Conservation (phyloP, 805 yeast genomes). For the Lipomyces yamadae region DNA sequence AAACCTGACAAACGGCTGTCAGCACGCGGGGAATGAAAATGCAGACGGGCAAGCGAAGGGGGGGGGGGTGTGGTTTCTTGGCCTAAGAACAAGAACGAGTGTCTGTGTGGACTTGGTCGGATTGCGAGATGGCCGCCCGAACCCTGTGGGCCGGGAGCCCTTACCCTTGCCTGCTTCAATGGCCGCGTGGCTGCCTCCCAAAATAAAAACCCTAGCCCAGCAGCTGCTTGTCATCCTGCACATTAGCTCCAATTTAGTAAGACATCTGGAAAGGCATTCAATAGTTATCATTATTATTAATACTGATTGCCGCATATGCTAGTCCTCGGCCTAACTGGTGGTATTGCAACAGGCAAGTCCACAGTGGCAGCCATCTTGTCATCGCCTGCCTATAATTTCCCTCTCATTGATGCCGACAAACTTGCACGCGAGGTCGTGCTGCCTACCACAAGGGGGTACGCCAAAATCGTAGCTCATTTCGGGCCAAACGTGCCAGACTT, state of each 20-base stretch:
- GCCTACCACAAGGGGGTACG: slow-evolving; percentile 77
- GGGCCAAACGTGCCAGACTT: slow-evolving; percentile 57
- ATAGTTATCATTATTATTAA: too few species aligned
- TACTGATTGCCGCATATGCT: slow-evolving; percentile 57
- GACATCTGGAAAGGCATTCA: too few species aligned
- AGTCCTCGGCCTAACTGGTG: slow-evolving; percentile 94
- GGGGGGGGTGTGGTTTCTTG: too few species aligned
- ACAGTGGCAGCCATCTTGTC: slow-evolving; percentile 72
- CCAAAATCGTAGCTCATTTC: slow-evolving; percentile 66
- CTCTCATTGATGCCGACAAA: slow-evolving; percentile 85
- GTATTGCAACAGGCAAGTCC: slow-evolving; percentile 95
- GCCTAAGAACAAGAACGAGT: too few species aligned
- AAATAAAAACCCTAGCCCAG: not conserved
- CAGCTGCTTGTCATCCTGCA: not conserved
- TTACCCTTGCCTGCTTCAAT: not conserved
- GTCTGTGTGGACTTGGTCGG: not conserved
- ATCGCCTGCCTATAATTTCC: slow-evolving; percentile 49
- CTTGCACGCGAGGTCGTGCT: slow-evolving; percentile 85
- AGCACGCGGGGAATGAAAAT: not conserved
- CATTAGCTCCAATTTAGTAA: too few species aligned
- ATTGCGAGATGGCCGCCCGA: not conserved
- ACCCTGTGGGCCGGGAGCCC: not conserved
- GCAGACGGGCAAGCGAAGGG: not conserved
- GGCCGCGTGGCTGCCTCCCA: not conserved
- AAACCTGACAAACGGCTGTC: not conserved